These are phyloP conservation scores for Candida coquimbonensis DNA, from an alignment of 805 yeast species.

Conservation along the genomic window DNA sequence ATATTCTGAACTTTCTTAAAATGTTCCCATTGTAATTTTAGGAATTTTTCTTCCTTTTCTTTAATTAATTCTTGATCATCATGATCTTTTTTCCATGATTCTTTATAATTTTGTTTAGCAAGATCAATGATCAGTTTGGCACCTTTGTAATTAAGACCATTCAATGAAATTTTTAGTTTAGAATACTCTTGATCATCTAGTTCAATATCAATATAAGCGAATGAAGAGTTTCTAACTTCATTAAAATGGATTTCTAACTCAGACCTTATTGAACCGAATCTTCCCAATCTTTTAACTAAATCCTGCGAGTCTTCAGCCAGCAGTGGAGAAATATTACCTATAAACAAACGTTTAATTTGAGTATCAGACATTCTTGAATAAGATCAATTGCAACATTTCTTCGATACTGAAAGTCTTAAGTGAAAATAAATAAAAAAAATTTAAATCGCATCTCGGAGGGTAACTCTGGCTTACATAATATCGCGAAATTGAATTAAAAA, in stretches of 20 bases:
- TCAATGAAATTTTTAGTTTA: constrained; percentile 48
- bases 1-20: constrained; percentile 32
- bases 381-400: neutral
- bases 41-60: constrained; percentile 27
- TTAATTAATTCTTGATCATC: constrained; percentile 28
- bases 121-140: constrained; percentile 49
- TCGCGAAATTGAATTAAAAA: neutral
- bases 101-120: constrained; percentile 53
- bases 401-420: neutral
- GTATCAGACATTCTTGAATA: neutral
- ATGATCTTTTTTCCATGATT: constrained; percentile 43
- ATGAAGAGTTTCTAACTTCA: constrained; percentile 32
- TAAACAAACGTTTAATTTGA: constrained; percentile 39
- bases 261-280: constrained; percentile 51
- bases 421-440: neutral
- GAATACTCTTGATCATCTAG: constrained; percentile 38
- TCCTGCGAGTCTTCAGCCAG: constrained; percentile 40
- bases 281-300: constrained; percentile 48
- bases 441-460: neutral
- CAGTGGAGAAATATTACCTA: constrained; percentile 58
- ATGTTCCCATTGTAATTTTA: constrained; percentile 32
- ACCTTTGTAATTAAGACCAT: constrained; percentile 75
- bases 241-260: constrained; percentile 50
- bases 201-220: constrained; percentile 62
- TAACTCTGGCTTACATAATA: neutral